Percentiles rank a stretch among this genome's conserved stretches.
Evolutionary conservation across 176 grass and related monocot genomes (phyloP).

Genomic region (Lolium perenne): DNA sequence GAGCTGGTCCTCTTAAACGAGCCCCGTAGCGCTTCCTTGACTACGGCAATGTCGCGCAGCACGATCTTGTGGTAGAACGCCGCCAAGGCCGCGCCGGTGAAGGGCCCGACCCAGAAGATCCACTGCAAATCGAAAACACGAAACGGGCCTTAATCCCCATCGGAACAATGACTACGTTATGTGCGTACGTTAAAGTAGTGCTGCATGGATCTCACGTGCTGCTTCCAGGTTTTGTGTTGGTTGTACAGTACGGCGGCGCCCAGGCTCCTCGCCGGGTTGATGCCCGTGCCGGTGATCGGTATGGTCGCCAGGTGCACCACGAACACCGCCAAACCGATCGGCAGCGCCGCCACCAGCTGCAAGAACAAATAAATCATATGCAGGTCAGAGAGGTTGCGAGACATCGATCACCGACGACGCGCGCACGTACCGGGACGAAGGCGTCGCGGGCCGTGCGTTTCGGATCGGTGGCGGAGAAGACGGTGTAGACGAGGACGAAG

Average conservation of each 20-base stretch:
- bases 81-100: slow-evolving; percentile 60
- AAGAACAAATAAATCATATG: neutral
- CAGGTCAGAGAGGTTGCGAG: neutral
- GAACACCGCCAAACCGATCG: slow-evolving; percentile 41
- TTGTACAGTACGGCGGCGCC: slow-evolving; percentile 75
- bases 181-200: too few species aligned
- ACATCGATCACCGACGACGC: neutral
- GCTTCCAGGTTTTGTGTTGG: slow-evolving; percentile 52
- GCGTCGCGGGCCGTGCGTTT: slow-evolving; percentile 97
- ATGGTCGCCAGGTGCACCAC: slow-evolving; percentile 67
- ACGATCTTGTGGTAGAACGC: slow-evolving; percentile 74
- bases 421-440: slow-evolving; percentile 55
- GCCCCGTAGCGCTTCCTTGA: neutral
- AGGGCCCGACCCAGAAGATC: slow-evolving; percentile 92
- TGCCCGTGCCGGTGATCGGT: slow-evolving; percentile 85
- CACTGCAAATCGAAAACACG: slow-evolving; percentile 50
- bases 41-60: neutral
- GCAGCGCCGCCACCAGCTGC: slow-evolving; percentile 32
- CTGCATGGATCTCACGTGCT: slow-evolving; percentile 45
- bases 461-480: slow-evolving; percentile 99
- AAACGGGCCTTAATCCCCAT: neutral
- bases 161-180: neutral
- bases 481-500: slow-evolving; percentile 97
- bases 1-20: too few species aligned
- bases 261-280: slow-evolving; percentile 88